Evolutionary conservation across 306 rosid genomes (phyloP).

Genomic region (Lupinus albus): DNA sequence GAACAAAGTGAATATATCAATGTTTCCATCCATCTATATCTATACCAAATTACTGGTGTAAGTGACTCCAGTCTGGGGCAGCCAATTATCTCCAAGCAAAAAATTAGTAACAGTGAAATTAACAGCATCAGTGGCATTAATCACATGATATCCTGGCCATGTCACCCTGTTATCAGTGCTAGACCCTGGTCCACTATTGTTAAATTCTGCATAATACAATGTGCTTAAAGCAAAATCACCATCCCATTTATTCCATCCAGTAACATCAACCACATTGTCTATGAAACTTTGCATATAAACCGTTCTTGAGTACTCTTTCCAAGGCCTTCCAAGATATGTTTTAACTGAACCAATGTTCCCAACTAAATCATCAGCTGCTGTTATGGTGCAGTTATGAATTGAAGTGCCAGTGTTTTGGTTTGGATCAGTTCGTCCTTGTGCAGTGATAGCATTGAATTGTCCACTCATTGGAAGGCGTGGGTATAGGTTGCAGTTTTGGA

Average conservation of each 20-base stretch:
- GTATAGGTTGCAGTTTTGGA: conserved; percentile 71
- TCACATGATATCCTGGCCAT: conserved; percentile 65
- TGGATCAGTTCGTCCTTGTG: conserved; percentile 71
- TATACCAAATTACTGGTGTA: conserved; percentile 41
- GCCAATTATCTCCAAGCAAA: conserved; percentile 64
- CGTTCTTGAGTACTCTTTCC: conserved; percentile 76
- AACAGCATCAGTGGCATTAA: conserved; percentile 55
- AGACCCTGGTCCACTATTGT: conserved; percentile 68
- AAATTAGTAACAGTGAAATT: conserved; percentile 61
- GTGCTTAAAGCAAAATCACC: conserved; percentile 61
- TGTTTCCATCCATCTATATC: not conserved
- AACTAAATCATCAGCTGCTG: conserved; percentile 57
- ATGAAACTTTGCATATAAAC: conserved; percentile 63
- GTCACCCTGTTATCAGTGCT: conserved; percentile 52
- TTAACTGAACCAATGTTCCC: not conserved
- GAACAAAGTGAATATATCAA: not conserved
- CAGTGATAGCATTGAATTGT: conserved; percentile 85
- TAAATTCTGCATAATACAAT: conserved; percentile 68
- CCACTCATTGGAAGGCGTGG: conserved; percentile 64
- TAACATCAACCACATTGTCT: conserved; percentile 45
- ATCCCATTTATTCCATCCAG: conserved; percentile 73
- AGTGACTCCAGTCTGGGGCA: conserved; percentile 71
- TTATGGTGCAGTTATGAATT: conserved; percentile 61
- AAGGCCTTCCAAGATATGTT: conserved; percentile 77
- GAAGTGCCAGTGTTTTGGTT: conserved; percentile 72